These are phyloP conservation scores for Sordariomycetes sp. DNA, from an alignment of 2,329 filamentous ascomycete genomes.

Conservation along the genomic window DNA sequence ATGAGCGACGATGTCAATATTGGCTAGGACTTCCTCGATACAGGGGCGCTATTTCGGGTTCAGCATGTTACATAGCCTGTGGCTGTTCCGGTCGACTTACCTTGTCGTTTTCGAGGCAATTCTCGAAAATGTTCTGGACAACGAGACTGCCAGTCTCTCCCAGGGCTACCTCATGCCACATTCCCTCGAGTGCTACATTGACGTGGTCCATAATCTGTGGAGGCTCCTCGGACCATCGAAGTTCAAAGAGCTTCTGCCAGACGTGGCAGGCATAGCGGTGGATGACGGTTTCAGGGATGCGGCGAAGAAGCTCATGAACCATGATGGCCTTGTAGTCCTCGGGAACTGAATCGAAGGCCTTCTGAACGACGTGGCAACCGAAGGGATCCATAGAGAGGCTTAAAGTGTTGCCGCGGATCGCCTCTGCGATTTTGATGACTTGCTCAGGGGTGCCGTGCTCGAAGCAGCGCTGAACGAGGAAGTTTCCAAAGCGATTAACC, in stretches of 20 bases:
- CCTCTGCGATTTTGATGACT: slow-evolving; percentile 86
- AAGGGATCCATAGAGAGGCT: slow-evolving; percentile 98
- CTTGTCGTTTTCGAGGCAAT: slow-evolving; percentile 97
- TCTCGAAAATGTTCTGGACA: slow-evolving; percentile 99
- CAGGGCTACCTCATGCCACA: slow-evolving; percentile 98
- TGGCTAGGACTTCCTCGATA: slow-evolving; percentile 89
- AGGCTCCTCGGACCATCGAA: slow-evolving; percentile 89
- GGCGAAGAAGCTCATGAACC: slow-evolving; percentile 93
- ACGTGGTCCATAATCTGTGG: slow-evolving; percentile 98
- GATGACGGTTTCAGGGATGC: slow-evolving; percentile 95
- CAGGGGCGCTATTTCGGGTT: slow-evolving; percentile 66
- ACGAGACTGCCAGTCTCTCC: slow-evolving; percentile 97
- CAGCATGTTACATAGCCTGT: too few species aligned
- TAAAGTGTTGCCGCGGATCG: slow-evolving; percentile 88
- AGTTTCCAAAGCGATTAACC: slow-evolving; percentile 98
- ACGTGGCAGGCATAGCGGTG: slow-evolving; percentile 98
- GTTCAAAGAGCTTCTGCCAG: slow-evolving; percentile 98
- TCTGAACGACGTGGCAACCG: slow-evolving; percentile 96
- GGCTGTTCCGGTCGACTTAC: too few species aligned
- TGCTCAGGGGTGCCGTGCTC: slow-evolving; percentile 95
- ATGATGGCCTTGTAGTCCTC: slow-evolving; percentile 98
- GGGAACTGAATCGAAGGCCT: slow-evolving; percentile 94
- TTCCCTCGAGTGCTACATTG: slow-evolving; percentile 86
- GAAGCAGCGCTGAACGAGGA: slow-evolving; percentile 96
- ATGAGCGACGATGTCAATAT: slow-evolving; percentile 93